Base-by-base conservation (phyloP, 2,329 filamentous ascomycete species). In the Dactylonectria estremocensis region DNA sequence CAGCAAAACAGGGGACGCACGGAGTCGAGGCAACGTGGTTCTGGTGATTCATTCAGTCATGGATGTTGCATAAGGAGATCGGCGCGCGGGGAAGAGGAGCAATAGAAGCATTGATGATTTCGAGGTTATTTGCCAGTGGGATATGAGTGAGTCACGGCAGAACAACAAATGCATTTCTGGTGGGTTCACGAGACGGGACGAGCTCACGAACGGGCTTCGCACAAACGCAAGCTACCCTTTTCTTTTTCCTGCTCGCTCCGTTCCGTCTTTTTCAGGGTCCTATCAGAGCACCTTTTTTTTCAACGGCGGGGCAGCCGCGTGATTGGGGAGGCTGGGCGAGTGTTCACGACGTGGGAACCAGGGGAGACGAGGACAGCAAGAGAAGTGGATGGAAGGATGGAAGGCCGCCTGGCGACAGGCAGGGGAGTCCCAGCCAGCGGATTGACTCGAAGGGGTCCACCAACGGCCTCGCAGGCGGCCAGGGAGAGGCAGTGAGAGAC, bases 401-500 rank as follows among this genome's bases (percentile, higher is more conserved):
- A 66, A 57, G 53, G 45, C 52, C 49, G 54, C 5, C 22, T 43
- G 62, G 55, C 68, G 66, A 74, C 69, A 76, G 54, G 68, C 74
- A 75, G 74, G 74, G 74, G 68, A 75, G 53, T 66, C 74, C 74
- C 45, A 69, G 72, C 55, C 64, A 69, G 22, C 48, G 4, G 20
- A 48, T 59, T 43, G 49, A 65, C 48, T 24, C 13, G 37, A 55
- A 66, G 50, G 43, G 24, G 24, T 28, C 13, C 40, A 55, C 46
- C 64, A 58, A 66, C 58, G 64, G 64, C 37, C 46, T 66, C 64
- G 64, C 58, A 56, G 64, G 37, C 45, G 45, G 43, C 20, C 20
- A 60, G 13, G 22, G 5, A 56, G 24, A 28, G 24, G 7, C 4
- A 28, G 24, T 28, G 24, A 28, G 24, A 28, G 24, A 28, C 24